Evolutionary conservation across 352 stramenopile genomes (phyloP).

Genomic region (Lagenidium sp.): DNA sequence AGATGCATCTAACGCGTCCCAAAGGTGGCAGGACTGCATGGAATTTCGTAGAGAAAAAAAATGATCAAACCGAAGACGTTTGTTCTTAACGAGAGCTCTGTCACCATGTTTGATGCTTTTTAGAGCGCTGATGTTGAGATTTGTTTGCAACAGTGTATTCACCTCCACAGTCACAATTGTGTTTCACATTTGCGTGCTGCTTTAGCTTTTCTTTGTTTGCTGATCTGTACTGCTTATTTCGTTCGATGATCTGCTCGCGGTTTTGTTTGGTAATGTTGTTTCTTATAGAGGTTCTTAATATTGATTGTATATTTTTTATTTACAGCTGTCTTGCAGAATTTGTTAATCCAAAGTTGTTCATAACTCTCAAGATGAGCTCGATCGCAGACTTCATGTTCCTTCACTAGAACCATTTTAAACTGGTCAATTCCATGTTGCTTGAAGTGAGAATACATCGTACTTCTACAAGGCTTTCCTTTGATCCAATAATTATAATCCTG

Average conservation of each 20-base stretch:
- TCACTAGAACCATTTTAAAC: constrained; percentile 10
- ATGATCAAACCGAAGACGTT: background rate
- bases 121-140: background rate
- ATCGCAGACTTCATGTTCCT: constrained; percentile 8
- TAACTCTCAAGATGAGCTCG: constrained; percentile 3
- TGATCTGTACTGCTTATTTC: too few species aligned
- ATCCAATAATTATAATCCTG: too few species aligned
- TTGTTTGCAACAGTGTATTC: background rate
- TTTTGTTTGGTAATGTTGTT: too few species aligned
- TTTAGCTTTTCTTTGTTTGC: background rate
- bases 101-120: constrained; percentile 3
- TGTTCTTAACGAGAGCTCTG: background rate
- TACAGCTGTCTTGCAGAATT: constrained; percentile 5
- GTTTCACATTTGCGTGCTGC: background rate
- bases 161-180: background rate
- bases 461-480: too few species aligned
- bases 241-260: too few species aligned
- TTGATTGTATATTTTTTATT: constrained; percentile 6
- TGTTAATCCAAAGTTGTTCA: constrained; percentile 8
- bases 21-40: too few species aligned
- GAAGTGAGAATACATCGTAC: too few species aligned
- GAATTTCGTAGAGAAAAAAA: constrained; percentile 4
- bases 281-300: background rate
- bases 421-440: constrained; percentile 3
- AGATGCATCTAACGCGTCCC: too few species aligned